Base-by-base conservation (phyloP, 2,329 filamentous ascomycete species). In the Pseudogymnoascus sp. region DNA sequence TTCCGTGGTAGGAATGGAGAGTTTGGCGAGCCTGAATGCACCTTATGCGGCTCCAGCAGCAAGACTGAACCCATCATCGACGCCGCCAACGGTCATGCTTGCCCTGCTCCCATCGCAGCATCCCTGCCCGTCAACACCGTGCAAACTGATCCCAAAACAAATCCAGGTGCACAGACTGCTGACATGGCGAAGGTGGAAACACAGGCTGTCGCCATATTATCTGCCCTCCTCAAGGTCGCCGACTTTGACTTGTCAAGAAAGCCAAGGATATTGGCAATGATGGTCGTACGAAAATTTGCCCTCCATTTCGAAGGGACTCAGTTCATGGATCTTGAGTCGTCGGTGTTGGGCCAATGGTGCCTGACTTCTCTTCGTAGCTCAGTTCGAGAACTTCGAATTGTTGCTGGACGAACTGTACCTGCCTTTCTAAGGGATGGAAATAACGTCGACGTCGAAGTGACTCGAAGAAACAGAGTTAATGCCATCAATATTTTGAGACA, bases 291-390 rank as follows among this genome's bases (percentile, higher is more conserved):
- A 67, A 84, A 86, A 52, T 76, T 94, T 41, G 79, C 90, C 26
- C 79, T 82, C 58, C 91, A 96, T 73, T 85, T 85, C 3, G 76
- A 78, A 14, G 80, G 84, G 61, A 66, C 77, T 0, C 78, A 80
- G 3, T 78, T 89, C 61, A 76, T 93, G 31, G 84, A 90, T 66
- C 76, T 97, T 2, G 83, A 87, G 63, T 78, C 76, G 1, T 92
- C 90, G 7, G 73, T 77, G 0, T 76, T 91, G 41, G 92, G 90
- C 0, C 87, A 92, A 69, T 93, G 90, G 83, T 92, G 91, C 70
- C 77, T 97, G 4, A 84, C 88, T 67, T 91, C 89, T 0, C 78
- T 97, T 39, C 87, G 88, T 66, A 96, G 92, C 73, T 95, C 92
- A 1, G 74, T 91, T 19, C 84, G 93, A 70, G 94, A 97, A 72